These are phyloP conservation scores for Monosporascus sp. DNA, from an alignment of 2,329 filamentous ascomycete genomes.

Conservation along the genomic window DNA sequence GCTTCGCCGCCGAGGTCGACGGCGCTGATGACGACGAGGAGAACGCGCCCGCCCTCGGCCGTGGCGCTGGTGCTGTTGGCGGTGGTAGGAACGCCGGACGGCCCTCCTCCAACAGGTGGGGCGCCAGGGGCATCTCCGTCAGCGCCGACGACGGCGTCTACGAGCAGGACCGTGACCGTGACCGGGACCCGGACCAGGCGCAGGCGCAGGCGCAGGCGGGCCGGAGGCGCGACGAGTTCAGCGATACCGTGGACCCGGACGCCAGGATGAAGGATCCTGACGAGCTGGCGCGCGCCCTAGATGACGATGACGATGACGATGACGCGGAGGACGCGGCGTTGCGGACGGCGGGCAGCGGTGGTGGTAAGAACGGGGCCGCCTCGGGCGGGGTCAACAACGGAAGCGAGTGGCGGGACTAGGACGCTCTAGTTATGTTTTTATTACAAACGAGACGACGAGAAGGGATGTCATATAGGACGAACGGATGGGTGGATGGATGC, in stretches of 20 bases:
- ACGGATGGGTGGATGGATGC: background rate
- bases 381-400: conserved; percentile 21
- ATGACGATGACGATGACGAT: conserved; percentile 53
- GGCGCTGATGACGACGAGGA: conserved; percentile 53
- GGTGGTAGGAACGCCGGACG: conserved; percentile 28
- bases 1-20: conserved; percentile 44
- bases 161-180: conserved; percentile 37
- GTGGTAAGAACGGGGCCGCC: conserved; percentile 10
- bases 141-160: conserved; percentile 58
- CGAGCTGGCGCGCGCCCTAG: conserved; percentile 56
- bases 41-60: conserved; percentile 44
- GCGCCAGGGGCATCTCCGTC: conserved; percentile 60
- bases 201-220: conserved; percentile 27
- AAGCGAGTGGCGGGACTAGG: conserved; percentile 22
- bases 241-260: conserved; percentile 49
- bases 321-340: conserved; percentile 10
- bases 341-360: conserved; percentile 8
- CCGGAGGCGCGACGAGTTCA: conserved; percentile 33
- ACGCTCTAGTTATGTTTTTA: background rate
- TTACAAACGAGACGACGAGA: background rate
- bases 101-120: conserved; percentile 47
- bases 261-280: conserved; percentile 64
- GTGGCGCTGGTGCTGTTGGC: conserved; percentile 14
- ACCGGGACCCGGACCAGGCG: conserved; percentile 31
- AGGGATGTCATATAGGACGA: background rate